phyloP scores from a whole-genome alignment of 345 rosid species.

The Arabidopsis suecica region DNA sequence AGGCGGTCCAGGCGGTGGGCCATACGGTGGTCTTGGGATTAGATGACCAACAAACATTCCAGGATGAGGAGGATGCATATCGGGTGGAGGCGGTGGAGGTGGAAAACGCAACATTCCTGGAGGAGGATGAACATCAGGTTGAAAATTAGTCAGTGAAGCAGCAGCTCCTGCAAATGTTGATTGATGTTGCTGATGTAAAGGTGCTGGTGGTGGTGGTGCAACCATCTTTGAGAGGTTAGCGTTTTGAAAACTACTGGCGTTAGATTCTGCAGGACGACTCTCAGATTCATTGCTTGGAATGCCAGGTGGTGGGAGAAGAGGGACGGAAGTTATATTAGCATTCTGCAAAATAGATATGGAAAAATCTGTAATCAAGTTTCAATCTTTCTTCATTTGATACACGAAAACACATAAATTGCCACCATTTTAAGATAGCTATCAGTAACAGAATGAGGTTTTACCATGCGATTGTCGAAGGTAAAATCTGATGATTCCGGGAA shows the following conservation, averaged over 20 bases:
- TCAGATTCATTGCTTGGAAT: conserved; percentile 59
- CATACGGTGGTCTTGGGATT: conserved; percentile 83
- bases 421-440: conserved; percentile 11
- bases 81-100: conserved; percentile 86
- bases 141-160: conserved; percentile 52
- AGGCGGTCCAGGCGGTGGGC: conserved; percentile 86
- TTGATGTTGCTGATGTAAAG: conserved; percentile 68
- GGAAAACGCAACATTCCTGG: conserved; percentile 76
- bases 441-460: conserved; percentile 35
- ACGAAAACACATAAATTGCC: not conserved
- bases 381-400: not conserved
- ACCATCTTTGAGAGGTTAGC: conserved; percentile 54
- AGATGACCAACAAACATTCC: conserved; percentile 73
- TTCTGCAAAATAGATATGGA: conserved; percentile 49
- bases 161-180: conserved; percentile 56
- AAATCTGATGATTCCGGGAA: conserved; percentile 50
- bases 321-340: conserved; percentile 52
- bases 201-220: conserved; percentile 89
- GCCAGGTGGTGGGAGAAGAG: conserved; percentile 71
- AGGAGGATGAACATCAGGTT: conserved; percentile 62
- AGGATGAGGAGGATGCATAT: conserved; percentile 59
- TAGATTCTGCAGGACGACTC: conserved; percentile 53
- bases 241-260: conserved; percentile 50
- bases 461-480: conserved; percentile 56
- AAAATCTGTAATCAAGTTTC: conserved; percentile 17